These are phyloP conservation scores for Elaeis guineensis DNA, from an alignment of 176 grass and related monocot species.

Conservation along the genomic window DNA sequence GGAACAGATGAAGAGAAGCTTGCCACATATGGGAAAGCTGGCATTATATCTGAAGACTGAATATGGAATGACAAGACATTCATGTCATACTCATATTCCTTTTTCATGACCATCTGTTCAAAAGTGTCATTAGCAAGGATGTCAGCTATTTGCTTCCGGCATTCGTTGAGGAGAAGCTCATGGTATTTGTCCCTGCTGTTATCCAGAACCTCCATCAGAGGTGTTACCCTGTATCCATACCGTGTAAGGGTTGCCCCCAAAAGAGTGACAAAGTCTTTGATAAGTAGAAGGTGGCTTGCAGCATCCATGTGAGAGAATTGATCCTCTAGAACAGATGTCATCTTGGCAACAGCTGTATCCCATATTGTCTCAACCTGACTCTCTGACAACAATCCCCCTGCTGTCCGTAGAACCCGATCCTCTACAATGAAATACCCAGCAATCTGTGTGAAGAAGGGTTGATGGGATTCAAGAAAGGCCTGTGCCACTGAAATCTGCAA, in stretches of 20 bases:
- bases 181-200: constrained; percentile 61
- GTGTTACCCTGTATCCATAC: constrained; percentile 39
- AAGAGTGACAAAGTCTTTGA: constrained; percentile 67
- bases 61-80: constrained; percentile 64
- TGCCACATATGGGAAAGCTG: constrained; percentile 56
- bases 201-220: constrained; percentile 52
- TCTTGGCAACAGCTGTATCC: constrained; percentile 56
- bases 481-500: constrained; percentile 54
- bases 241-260: constrained; percentile 42
- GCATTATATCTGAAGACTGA: constrained; percentile 33
- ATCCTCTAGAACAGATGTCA: constrained; percentile 53
- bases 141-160: constrained; percentile 42
- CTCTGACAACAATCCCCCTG: constrained; percentile 62
- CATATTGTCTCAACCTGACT: constrained; percentile 56
- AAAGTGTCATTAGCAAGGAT: constrained; percentile 46
- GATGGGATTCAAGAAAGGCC: constrained; percentile 65
- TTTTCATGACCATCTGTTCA: constrained; percentile 52
- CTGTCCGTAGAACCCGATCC: constrained; percentile 49
- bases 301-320: constrained; percentile 51
- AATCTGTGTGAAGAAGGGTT: constrained; percentile 60
- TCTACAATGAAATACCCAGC: constrained; percentile 86
- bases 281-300: constrained; percentile 49
- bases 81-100: constrained; percentile 57
- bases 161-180: constrained; percentile 52
- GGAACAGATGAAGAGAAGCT: constrained; percentile 82